Evolutionary conservation across 768 basidiomycete species (phyloP), one percentile per base, ranked within the genome.

Genomic region (Steccherinum ochraceum): DNA sequence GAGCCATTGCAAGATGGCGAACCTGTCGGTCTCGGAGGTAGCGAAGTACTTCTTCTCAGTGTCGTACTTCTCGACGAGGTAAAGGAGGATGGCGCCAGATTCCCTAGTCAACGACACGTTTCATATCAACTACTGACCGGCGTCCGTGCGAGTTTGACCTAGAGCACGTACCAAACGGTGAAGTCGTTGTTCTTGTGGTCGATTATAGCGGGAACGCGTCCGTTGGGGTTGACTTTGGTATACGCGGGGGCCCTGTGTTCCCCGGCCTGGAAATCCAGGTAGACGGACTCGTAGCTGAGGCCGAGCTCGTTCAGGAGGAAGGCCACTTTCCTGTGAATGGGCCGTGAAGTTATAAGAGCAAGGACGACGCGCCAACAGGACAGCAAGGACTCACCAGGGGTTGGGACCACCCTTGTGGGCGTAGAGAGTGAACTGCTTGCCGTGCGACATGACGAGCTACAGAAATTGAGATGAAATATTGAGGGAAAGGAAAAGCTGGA

Each of bases 21-120:
- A 25, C 44, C 11, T 72, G n/a, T n/a, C n/a, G n/a, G n/a, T n/a
- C n/a, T n/a, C n/a, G n/a, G n/a, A n/a, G n/a, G n/a, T n/a, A n/a
- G n/a, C n/a, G n/a, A n/a, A n/a, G n/a, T n/a, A n/a, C n/a, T n/a
- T n/a, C n/a, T n/a, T n/a, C n/a, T n/a, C 69, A 11, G 39, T 56
- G 54, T 77, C 75, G 52, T 73, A 74, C 40, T 65, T 59, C 54
- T 70, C 67, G 18, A 61, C 58, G 24, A 75, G 57, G 58, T 71
- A 74, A 4, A 69, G 55, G 24, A 73, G 51, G 52, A n/a, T n/a
- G n/a, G n/a, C n/a, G n/a, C n/a, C n/a, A n/a, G 63, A 62, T 53
- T 69, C 69, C 55, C 60, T n/a, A n/a, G n/a, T n/a, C n/a, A n/a
- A n/a, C n/a, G n/a, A n/a, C n/a, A n/a, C n/a, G n/a, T n/a, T n/a